A percentile compares a stretch with the other conserved stretches of the same genome.
Conservation (phyloP, 2,329 filamentous ascomycete species). For the Microcera coccophila region DNA sequence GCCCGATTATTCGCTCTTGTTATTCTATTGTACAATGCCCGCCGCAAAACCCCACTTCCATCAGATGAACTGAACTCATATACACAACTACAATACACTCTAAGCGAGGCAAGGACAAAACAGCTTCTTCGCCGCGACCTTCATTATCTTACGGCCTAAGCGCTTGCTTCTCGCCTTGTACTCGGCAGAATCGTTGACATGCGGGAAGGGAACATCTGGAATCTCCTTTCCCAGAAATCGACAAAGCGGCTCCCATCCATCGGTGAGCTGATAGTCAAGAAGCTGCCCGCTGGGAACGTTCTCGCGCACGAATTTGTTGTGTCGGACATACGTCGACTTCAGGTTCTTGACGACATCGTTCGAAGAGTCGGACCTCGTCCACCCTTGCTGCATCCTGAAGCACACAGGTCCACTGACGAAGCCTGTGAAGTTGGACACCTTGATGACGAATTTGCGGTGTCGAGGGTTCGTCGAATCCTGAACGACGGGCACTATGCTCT, state of each 20-base stretch:
- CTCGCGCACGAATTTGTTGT: constrained; percentile 28
- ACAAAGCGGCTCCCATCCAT: constrained; percentile 38
- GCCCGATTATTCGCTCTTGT: too few relatives aligned
- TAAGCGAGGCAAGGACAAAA: too few relatives aligned
- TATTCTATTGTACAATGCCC: too few relatives aligned
- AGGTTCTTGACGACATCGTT: constrained; percentile 15
- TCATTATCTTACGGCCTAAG: too few relatives aligned
- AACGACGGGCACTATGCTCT: constrained; percentile 30
- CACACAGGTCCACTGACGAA: too few relatives aligned
- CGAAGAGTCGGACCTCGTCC: constrained; percentile 28
- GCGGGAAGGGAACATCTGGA: constrained; percentile 30
- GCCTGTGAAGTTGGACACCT: constrained; percentile 23
- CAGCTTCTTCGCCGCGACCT: too few relatives aligned
- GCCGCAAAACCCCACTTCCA: too few relatives aligned
- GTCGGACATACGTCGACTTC: constrained; percentile 29
- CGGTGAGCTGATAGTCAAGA: constrained; percentile 29
- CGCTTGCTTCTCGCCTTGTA: too few relatives aligned
- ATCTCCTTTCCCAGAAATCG: constrained; percentile 32
- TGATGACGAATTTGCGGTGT: too few relatives aligned
- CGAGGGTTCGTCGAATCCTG: constrained; percentile 23
- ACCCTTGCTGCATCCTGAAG: constrained; percentile 27
- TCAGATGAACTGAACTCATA: too few relatives aligned
- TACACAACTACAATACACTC: too few relatives aligned
- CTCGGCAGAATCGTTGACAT: constrained; percentile 29
- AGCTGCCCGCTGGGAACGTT: constrained; percentile 24